A percentile compares a stretch with the other conserved stretches of the same genome.
phyloP scores from a whole-genome alignment of 148 eudicot species.

The Amaranthus hypochondriacus region DNA sequence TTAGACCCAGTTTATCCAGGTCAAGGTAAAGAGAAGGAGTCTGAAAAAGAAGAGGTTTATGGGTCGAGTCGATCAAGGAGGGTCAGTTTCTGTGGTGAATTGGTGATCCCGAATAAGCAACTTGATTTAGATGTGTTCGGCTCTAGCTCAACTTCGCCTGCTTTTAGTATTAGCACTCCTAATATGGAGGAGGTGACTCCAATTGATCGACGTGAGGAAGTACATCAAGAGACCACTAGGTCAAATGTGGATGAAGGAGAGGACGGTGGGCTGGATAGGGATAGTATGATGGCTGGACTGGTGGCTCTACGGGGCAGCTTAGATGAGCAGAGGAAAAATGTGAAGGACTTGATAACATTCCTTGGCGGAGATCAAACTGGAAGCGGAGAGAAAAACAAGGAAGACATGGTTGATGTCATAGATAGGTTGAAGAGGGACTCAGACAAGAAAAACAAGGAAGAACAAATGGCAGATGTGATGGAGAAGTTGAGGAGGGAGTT shows the following conservation, averaged over 20 bases:
- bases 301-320: constrained; percentile 47
- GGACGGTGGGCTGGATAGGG: constrained; percentile 30
- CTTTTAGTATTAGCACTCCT: constrained; percentile 15
- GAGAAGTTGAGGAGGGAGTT: constrained; percentile 50
- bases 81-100: constrained; percentile 25
- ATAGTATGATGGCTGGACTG: constrained; percentile 42
- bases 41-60: background rate
- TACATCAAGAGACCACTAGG: constrained; percentile 9
- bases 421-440: constrained; percentile 49
- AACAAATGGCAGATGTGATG: constrained; percentile 34
- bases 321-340: constrained; percentile 58
- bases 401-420: constrained; percentile 39
- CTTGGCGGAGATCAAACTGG: constrained; percentile 28
- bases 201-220: constrained; percentile 13
- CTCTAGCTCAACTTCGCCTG: constrained; percentile 19
- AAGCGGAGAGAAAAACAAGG: constrained; percentile 33
- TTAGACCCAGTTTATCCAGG: constrained; percentile 58
- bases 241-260: constrained; percentile 20
- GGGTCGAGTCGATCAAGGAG: constrained; percentile 3
- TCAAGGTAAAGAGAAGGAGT: background rate
- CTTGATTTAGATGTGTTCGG: constrained; percentile 20
- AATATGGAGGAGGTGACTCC: constrained; percentile 23
- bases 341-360: constrained; percentile 37
- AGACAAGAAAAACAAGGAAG: constrained; percentile 52
- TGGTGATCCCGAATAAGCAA: constrained; percentile 25